phyloP scores from a whole-genome alignment of 352 stramenopile genomes.

The Globisporangium ultimum region DNA sequence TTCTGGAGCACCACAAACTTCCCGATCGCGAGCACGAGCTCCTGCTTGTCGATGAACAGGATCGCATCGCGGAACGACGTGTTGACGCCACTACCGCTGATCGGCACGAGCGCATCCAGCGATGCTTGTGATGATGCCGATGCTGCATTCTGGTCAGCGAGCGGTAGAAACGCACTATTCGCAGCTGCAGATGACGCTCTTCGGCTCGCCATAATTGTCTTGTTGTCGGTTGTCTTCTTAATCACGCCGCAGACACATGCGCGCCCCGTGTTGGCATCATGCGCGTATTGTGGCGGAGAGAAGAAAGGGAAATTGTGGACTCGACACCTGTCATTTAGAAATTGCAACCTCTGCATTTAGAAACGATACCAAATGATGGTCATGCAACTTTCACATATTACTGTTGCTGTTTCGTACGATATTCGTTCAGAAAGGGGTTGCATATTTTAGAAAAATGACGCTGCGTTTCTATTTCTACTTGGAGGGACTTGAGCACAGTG shows the following conservation, averaged over 20 bases:
- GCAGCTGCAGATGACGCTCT: neutral
- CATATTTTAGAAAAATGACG: neutral
- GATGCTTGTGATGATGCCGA: neutral
- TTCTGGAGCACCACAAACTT: constrained; percentile 73
- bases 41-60: constrained; percentile 49
- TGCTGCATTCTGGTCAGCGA: neutral
- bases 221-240: neutral
- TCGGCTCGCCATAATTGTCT: neutral
- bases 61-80: constrained; percentile 50
- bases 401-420: too few relatives aligned
- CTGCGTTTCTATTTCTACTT: neutral
- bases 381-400: too few relatives aligned
- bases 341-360: neutral
- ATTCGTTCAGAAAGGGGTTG: too few relatives aligned
- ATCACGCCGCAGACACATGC: neutral
- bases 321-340: neutral
- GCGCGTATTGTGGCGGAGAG: neutral
- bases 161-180: neutral
- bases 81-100: constrained; percentile 53
- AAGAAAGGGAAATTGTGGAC: neutral
- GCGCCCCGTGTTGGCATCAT: neutral
- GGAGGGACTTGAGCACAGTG: neutral
- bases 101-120: constrained; percentile 21
- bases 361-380: neutral
- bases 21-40: constrained; percentile 58